A percentile compares a stretch with the other conserved stretches of the same genome.
These are phyloP conservation scores for Kuraishia ogatae DNA, from an alignment of 805 yeast species.

Conservation along the genomic window DNA sequence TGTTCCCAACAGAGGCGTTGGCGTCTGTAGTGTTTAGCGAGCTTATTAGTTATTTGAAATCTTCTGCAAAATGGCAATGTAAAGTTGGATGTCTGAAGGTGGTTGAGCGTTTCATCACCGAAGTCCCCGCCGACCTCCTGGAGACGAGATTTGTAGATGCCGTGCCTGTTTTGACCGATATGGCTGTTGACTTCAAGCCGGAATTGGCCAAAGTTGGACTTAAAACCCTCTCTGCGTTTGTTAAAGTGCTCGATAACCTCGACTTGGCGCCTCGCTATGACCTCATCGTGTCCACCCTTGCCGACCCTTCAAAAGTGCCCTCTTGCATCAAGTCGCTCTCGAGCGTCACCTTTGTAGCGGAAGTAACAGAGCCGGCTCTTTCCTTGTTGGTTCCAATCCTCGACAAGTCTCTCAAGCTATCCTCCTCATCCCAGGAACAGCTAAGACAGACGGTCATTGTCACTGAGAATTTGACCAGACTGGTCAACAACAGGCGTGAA, in stretches of 20 bases:
- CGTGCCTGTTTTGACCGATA: conserved; percentile 80
- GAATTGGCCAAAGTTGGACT: conserved; percentile 85
- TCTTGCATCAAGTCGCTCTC: conserved; percentile 83
- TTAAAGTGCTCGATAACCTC: conserved; percentile 81
- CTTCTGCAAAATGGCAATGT: conserved; percentile 5
- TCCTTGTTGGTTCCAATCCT: conserved; percentile 87
- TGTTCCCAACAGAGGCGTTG: conserved; percentile 71
- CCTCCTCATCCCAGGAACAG: conserved; percentile 91
- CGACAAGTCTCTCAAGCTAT: conserved; percentile 77
- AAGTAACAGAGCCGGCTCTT: conserved; percentile 93
- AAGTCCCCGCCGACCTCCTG: conserved; percentile 76
- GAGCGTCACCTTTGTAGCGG: conserved; percentile 95
- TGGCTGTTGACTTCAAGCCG: conserved; percentile 93
- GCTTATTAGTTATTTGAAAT: conserved; percentile 44
- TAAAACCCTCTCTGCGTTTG: conserved; percentile 59
- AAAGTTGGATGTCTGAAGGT: conserved; percentile 40
- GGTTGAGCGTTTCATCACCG: conserved; percentile 67
- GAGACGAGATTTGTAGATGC: conserved; percentile 73
- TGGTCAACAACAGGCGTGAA: conserved; percentile 89
- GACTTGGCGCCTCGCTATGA: conserved; percentile 85
- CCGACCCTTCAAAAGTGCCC: conserved; percentile 84
- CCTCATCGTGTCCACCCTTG: conserved; percentile 77
- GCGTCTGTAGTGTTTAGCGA: conserved; percentile 61
- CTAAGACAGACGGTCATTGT: conserved; percentile 95
- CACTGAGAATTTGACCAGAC: conserved; percentile 89